Evolutionary conservation across 108 stramenopile genomes (phyloP).

Genomic region (Halocafeteria seosinensis): DNA sequence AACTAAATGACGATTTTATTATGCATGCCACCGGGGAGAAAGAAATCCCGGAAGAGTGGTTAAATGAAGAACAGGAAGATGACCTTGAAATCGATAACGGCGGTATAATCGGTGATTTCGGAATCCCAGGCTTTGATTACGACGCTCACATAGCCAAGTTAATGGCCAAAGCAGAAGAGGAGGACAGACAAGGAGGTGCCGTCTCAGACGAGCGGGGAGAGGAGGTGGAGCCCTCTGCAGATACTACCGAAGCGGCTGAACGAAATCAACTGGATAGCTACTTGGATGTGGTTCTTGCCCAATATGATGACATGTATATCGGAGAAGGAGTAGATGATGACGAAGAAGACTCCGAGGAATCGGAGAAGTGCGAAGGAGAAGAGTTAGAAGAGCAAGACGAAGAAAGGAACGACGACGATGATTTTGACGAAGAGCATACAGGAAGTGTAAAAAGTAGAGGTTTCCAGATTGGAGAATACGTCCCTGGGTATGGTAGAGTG

Average conservation of each 20-base stretch:
- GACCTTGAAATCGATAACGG: background rate
- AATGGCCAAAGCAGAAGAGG: slow-evolving; percentile 9
- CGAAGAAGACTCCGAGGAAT: no score
- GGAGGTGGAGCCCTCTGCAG: background rate
- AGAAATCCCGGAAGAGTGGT: background rate
- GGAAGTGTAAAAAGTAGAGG: no score
- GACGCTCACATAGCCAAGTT: slow-evolving; percentile 11
- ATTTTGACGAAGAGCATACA: no score
- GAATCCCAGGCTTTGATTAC: background rate
- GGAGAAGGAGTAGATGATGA: no score
- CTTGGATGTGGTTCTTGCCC: slow-evolving; percentile 1
- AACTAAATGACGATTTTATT: slow-evolving; percentile 12
- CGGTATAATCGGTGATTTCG: slow-evolving; percentile 1
- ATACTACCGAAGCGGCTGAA: background rate
- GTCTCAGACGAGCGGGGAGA: no score
- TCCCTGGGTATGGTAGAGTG: background rate
- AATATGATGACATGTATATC: slow-evolving; percentile 10
- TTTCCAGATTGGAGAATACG: no score
- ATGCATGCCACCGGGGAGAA: background rate
- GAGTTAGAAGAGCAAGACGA: no score
- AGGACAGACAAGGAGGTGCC: slow-evolving; percentile 4
- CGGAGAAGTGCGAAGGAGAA: no score
- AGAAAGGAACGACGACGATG: no score
- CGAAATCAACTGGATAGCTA: background rate
- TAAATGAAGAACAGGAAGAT: background rate